These are phyloP conservation scores for Moesziomyces aphidis DNA, from an alignment of 1,284 basidiomycete genomes.

Conservation along the genomic window DNA sequence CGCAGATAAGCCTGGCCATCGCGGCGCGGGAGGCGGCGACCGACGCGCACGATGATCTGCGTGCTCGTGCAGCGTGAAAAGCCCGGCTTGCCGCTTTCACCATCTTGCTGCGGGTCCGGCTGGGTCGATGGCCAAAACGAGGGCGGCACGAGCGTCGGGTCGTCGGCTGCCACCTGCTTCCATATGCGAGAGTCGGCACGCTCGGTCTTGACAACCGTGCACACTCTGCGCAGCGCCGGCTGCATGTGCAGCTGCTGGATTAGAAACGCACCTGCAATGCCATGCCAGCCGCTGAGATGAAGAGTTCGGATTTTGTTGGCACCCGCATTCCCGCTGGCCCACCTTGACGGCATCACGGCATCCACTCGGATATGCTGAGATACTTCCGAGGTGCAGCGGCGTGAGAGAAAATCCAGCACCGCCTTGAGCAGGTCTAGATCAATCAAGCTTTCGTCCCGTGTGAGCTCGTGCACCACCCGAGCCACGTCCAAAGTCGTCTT, in stretches of 20 bases:
- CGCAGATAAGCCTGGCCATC: slow-evolving; percentile 14
- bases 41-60: slow-evolving; percentile 39
- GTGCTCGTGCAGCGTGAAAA: slow-evolving; percentile 19
- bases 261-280: slow-evolving; percentile 35
- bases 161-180: slow-evolving; percentile 28
- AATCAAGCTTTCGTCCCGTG: slow-evolving; percentile 34
- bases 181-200: slow-evolving; percentile 40
- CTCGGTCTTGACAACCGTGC: slow-evolving; percentile 42
- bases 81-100: neutral
- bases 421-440: slow-evolving; percentile 30
- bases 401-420: slow-evolving; percentile 15
- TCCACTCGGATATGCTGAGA: neutral
- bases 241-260: slow-evolving; percentile 37
- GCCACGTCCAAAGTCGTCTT: neutral
- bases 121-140: neutral
- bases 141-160: slow-evolving; percentile 1
- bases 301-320: slow-evolving; percentile 19
- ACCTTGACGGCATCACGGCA: neutral
- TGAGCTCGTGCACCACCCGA: slow-evolving; percentile 15
- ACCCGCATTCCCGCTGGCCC: neutral
- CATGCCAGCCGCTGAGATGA: slow-evolving; percentile 36
- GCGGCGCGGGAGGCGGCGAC: slow-evolving; percentile 13
- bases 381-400: no score
- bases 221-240: slow-evolving; percentile 12
- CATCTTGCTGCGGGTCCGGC: neutral